Evolutionary conservation across 2,329 filamentous ascomycete genomes (phyloP).

Genomic region (Penicillium sp.): DNA sequence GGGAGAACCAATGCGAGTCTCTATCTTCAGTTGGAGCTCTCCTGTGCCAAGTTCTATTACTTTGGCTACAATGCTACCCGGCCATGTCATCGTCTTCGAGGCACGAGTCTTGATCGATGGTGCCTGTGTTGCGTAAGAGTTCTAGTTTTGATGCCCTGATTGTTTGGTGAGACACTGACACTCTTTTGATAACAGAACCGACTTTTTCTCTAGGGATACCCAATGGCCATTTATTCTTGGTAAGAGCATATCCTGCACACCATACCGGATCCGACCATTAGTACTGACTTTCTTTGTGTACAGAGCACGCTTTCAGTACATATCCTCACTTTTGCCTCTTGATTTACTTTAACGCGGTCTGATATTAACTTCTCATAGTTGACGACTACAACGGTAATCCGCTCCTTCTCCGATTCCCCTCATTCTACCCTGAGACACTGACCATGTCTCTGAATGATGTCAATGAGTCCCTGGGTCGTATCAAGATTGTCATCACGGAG

Average conservation of each 20-base stretch:
- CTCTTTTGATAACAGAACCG: too few relatives aligned
- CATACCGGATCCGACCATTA: too few relatives aligned
- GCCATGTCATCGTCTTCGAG: constrained; percentile 57
- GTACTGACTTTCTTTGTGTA: too few relatives aligned
- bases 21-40: constrained; percentile 66
- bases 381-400: constrained; percentile 53
- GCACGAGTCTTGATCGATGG: constrained; percentile 66
- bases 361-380: constrained; percentile 15
- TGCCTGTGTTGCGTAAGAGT: constrained; percentile 52
- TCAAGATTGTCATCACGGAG: constrained; percentile 71
- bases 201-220: constrained; percentile 47
- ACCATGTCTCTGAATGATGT: constrained; percentile 66
- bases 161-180: too few relatives aligned
- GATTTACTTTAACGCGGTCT: neutral
- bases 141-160: too few relatives aligned
- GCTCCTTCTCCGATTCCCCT: constrained; percentile 63
- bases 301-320: too few relatives aligned
- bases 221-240: constrained; percentile 51
- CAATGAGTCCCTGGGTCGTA: constrained; percentile 63
- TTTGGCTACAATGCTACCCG: constrained; percentile 50
- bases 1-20: constrained; percentile 61
- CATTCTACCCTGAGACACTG: constrained; percentile 63
- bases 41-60: constrained; percentile 56
- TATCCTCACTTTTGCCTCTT: neutral
- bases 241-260: constrained; percentile 24